These are phyloP conservation scores for Madurella fahalii DNA, from an alignment of 2,329 filamentous ascomycete species.

Conservation along the genomic window DNA sequence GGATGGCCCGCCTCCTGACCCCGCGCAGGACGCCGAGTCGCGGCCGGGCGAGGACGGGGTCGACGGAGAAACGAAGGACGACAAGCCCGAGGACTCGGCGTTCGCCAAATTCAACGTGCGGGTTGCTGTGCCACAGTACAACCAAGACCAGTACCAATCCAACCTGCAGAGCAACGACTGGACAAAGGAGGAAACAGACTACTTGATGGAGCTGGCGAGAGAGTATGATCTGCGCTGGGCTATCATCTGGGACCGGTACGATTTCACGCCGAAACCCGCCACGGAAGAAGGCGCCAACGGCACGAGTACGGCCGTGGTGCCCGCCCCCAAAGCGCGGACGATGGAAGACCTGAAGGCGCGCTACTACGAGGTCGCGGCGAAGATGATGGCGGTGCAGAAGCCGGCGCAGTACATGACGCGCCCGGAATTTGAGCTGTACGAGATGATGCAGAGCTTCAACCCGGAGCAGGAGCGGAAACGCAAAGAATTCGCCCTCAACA, in stretches of 20 bases:
- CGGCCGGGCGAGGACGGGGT: conserved; percentile 33
- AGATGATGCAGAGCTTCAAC: conserved; percentile 83
- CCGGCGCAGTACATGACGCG: conserved; percentile 83
- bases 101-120: conserved; percentile 89
- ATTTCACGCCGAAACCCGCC: conserved; percentile 54
- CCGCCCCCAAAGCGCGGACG: conserved; percentile 54
- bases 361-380: conserved; percentile 83
- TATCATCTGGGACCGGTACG: conserved; percentile 88
- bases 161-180: conserved; percentile 72
- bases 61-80: conserved; percentile 25
- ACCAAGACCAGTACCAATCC: conserved; percentile 77
- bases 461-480: conserved; percentile 71
- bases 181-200: conserved; percentile 92
- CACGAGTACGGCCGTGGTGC: conserved; percentile 51
- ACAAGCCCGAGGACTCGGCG: conserved; percentile 49
- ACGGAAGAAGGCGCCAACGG: conserved; percentile 44
- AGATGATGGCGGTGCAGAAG: conserved; percentile 75
- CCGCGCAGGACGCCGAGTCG: conserved; percentile 29
- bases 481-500: conserved; percentile 78
- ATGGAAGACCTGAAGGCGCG: conserved; percentile 90
- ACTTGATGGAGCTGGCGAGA: conserved; percentile 69
- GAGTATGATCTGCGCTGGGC: conserved; percentile 89
- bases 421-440: conserved; percentile 76
- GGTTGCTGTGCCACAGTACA: conserved; percentile 75
- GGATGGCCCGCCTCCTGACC: conserved; percentile 35